These are phyloP conservation scores for Cercis canadensis DNA, from an alignment of 306 rosid genomes.

Conservation along the genomic window DNA sequence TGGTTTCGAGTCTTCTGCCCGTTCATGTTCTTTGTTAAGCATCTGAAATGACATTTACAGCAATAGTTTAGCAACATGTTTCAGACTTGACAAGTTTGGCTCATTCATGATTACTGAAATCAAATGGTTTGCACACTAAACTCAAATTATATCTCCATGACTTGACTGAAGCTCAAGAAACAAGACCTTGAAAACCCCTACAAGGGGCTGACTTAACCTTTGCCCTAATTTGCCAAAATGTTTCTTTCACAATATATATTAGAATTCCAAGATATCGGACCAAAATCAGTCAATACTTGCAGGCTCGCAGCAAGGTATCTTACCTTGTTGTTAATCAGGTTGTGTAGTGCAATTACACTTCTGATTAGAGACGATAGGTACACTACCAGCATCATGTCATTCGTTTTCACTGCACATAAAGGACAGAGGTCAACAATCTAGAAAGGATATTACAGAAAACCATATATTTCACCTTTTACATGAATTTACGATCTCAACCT, in stretches of 20 bases:
- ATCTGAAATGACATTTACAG: conserved; percentile 47
- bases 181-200: neutral
- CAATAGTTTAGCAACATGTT: conserved; percentile 3
- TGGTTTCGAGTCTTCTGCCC: conserved; percentile 57
- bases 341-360: conserved; percentile 63
- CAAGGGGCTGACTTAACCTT: neutral
- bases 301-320: conserved; percentile 27
- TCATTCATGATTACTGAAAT: conserved; percentile 6
- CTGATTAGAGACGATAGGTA: conserved; percentile 59
- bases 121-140: too few relatives aligned
- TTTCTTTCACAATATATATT: neutral
- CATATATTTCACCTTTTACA: conserved; percentile 11
- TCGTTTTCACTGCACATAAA: conserved; percentile 55
- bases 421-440: conserved; percentile 26
- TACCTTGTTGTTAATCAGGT: conserved; percentile 64
- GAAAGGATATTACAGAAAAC: conserved; percentile 17
- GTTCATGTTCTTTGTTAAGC: conserved; percentile 62
- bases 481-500: conserved; percentile 34
- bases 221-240: neutral
- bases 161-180: conserved; percentile 1
- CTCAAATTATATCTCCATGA: too few relatives aligned
- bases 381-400: conserved; percentile 65
- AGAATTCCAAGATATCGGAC: neutral
- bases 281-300: neutral
- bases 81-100: conserved; percentile 7